Evolutionary conservation across 73 alveolate genomes (phyloP), one percentile per base, ranked within the genome.

Genomic region (Breviolum minutum): DNA sequence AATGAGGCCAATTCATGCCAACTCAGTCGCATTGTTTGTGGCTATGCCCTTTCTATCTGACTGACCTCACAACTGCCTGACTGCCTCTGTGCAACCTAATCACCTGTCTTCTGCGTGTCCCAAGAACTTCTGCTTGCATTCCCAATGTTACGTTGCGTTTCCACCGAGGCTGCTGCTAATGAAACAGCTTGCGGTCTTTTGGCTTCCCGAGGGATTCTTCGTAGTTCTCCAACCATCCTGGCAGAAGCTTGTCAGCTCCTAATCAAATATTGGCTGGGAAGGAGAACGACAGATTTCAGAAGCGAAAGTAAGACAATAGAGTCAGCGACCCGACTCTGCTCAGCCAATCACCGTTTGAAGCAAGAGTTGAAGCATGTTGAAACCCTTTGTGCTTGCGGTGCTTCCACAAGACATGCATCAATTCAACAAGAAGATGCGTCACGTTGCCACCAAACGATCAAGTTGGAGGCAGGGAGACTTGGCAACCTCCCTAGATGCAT

Each of bases 191-290:
- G 94, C 24, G 76, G 94, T 8, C 94, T 48, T 77, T 85, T 85
- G 63, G 94, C 76, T 85, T 85, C 94, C 5, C 94, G 60, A 4
- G 94, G 94, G 20, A 85, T 85, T 16, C 94, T 60, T n/a, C 63
- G 76, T 14, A 85, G 94, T 26, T 85, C 94, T 13, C 94, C 79
- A 24, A 85, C 94, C 79, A 85, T 60, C 79, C 94, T 85, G 77
- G 79, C 79, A 14, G 40, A 73, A 10, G n/a, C 3, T 73, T 22
- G 40, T 73, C 12, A 32, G 12, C 14, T 27, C 83, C n/a, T 32
- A 14, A 32, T 27, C 32, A 73, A 73, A 24, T 10, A 13, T 14
- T 24, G 83, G 48, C n/a, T 1, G n/a, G 14, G 83, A 1, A 73
- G 83, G 83, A 9, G 40, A 73, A 24, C 1, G 83, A 22, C 83